Conservation (phyloP, 352 stramenopile genomes). For the Globisporangium nodosum region DNA sequence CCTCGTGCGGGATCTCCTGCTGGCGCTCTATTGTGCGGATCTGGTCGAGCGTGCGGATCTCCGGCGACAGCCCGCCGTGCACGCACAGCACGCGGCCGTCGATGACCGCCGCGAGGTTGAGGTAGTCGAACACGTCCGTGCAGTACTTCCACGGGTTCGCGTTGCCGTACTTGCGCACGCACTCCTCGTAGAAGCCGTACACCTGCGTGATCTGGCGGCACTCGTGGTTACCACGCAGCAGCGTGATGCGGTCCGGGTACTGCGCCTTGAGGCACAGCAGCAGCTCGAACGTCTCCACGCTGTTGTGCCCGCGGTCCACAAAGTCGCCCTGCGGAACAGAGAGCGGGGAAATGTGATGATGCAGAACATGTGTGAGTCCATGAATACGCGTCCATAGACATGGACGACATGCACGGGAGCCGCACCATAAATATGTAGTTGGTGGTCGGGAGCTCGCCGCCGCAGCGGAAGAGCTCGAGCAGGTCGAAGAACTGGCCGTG, state of each 20-base stretch:
- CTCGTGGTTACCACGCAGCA: constrained; percentile 89
- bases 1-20: constrained; percentile 94
- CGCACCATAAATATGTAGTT: constrained; percentile 91
- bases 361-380: neutral
- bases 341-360: neutral
- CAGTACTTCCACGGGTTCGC: constrained; percentile 95
- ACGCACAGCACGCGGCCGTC: constrained; percentile 90
- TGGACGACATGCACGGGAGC: no score
- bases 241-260: constrained; percentile 85
- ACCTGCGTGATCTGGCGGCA: constrained; percentile 96
- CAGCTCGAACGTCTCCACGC: constrained; percentile 87
- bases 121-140: constrained; percentile 96
- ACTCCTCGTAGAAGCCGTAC: constrained; percentile 98
- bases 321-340: constrained; percentile 67
- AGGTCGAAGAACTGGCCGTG: constrained; percentile 90
- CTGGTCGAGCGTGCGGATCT: constrained; percentile 93
- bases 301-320: constrained; percentile 88
- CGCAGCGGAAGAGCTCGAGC: constrained; percentile 83
- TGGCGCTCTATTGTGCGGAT: constrained; percentile 96
- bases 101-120: constrained; percentile 93
- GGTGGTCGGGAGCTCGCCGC: constrained; percentile 76
- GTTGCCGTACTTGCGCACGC: constrained; percentile 95
- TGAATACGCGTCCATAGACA: no score
- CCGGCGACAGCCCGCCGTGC: constrained; percentile 93
- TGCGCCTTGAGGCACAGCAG: constrained; percentile 83